A percentile compares a stretch with the other conserved stretches of the same genome.
Conservation (phyloP, 1,284 basidiomycete species). For the Boletus sp. region DNA sequence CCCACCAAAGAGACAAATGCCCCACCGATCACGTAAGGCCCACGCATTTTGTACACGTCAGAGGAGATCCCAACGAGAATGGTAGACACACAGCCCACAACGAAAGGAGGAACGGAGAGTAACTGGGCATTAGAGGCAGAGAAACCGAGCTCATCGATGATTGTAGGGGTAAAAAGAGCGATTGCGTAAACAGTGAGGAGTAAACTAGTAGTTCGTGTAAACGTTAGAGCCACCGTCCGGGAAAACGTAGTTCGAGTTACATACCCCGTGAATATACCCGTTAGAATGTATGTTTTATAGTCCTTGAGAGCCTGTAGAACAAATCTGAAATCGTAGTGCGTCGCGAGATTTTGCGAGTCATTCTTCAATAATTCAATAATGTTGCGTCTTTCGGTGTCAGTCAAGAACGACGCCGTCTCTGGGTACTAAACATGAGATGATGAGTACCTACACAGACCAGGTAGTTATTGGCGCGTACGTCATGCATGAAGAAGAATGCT, state of each 20-base stretch:
- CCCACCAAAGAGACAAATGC: conserved; percentile 41
- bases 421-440: not conserved
- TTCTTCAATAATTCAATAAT: conserved; percentile 1
- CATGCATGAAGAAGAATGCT: conserved; percentile 43
- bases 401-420: conserved; percentile 6
- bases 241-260: not conserved
- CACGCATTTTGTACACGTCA: conserved; percentile 40
- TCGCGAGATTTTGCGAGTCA: conserved; percentile 9
- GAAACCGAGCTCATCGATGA: conserved; percentile 53
- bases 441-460: not conserved
- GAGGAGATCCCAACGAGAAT: conserved; percentile 41
- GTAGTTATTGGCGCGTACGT: conserved; percentile 28
- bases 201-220: conserved; percentile 28
- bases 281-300: conserved; percentile 42
- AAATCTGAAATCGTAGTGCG: conserved; percentile 33
- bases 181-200: conserved; percentile 56
- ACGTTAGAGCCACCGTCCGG: not conserved
- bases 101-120: conserved; percentile 52
- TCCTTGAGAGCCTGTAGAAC: conserved; percentile 40
- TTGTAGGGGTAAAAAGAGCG: conserved; percentile 56
- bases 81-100: conserved; percentile 41
- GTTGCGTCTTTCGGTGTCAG: not conserved
- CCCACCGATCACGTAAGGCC: conserved; percentile 41
- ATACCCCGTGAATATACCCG: conserved; percentile 43
- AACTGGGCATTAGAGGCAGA: conserved; percentile 54